Conservation (phyloP, 352 stramenopile genomes). For the Hyaloperonospora arabidopsidis region DNA sequence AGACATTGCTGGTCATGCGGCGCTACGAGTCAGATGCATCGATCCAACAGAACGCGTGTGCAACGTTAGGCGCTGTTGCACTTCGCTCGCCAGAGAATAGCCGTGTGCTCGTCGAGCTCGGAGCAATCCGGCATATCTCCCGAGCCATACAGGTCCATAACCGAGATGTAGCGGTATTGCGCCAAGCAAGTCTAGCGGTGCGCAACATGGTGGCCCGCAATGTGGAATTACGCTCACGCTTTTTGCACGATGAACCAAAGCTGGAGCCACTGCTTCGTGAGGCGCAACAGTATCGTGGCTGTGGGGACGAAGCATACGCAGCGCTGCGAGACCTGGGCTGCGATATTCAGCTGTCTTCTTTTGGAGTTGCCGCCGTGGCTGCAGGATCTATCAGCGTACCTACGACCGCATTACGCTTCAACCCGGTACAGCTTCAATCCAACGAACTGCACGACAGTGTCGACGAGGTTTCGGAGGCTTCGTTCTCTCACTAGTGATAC, state of each 20-base stretch:
- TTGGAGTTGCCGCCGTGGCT: conserved; percentile 25
- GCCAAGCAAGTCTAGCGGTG: conserved; percentile 71
- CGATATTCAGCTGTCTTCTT: conserved; percentile 58
- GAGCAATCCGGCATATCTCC: conserved; percentile 38
- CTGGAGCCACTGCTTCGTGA: conserved; percentile 56
- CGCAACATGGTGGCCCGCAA: conserved; percentile 70
- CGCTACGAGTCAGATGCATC: conserved; percentile 39
- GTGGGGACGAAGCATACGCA: conserved; percentile 71
- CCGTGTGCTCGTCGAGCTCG: conserved; percentile 39
- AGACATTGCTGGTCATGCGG: conserved; percentile 52
- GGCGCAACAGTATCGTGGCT: conserved; percentile 55
- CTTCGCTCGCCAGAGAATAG: conserved; percentile 65
- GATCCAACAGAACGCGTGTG: conserved; percentile 64
- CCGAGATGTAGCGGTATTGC: conserved; percentile 39
- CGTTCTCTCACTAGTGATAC: conserved; percentile 26
- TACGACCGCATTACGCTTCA: conserved; percentile 41
- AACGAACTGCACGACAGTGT: conserved; percentile 45
- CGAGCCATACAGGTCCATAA: conserved; percentile 48
- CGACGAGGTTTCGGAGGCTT: conserved; percentile 43
- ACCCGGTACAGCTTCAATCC: conserved; percentile 55
- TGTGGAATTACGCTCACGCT: conserved; percentile 44
- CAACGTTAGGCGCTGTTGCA: conserved; percentile 62
- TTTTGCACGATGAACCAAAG: conserved; percentile 57
- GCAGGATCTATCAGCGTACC: conserved; percentile 15
- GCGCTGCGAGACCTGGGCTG: conserved; percentile 65